These are phyloP conservation scores for Candida smagusa DNA, from an alignment of 1,139 yeast species.

Conservation along the genomic window DNA sequence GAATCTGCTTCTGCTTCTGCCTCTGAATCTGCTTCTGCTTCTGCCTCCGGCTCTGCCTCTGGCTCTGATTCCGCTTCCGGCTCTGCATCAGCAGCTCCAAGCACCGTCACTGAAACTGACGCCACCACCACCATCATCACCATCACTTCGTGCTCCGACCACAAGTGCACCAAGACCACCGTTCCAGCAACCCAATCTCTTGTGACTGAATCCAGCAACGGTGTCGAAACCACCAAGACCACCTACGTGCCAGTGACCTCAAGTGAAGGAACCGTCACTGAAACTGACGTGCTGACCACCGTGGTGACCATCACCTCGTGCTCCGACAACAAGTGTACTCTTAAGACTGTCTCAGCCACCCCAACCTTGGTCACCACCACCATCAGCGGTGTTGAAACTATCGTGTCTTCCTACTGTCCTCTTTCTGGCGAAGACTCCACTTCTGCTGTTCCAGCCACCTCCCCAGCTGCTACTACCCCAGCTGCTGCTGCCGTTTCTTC, in stretches of 20 bases:
- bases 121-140: constrained; percentile 28
- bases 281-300: constrained; percentile 19
- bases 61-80: not conserved
- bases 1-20: constrained; percentile 1
- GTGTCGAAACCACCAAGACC: constrained; percentile 12
- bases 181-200: constrained; percentile 40
- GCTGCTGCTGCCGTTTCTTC: constrained; percentile 5
- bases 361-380: constrained; percentile 41
- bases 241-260: constrained; percentile 13
- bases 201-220: constrained; percentile 36
- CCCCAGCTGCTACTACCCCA: too few species aligned
- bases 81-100: not conserved
- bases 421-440: constrained; percentile 3
- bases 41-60: not conserved
- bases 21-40: not conserved
- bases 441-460: not conserved
- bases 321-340: constrained; percentile 30
- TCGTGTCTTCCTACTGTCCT: constrained; percentile 15
- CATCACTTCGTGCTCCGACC: constrained; percentile 41
- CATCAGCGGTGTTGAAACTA: constrained; percentile 23
- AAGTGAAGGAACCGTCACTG: constrained; percentile 6
- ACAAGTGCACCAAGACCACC: constrained; percentile 28
- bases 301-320: constrained; percentile 44
- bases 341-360: constrained; percentile 29
- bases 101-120: constrained; percentile 13